Evolutionary conservation across 192 early-diverging fungal species (phyloP), one percentile per base, ranked within the genome.

Genomic region (Haplosporangium gracile): DNA sequence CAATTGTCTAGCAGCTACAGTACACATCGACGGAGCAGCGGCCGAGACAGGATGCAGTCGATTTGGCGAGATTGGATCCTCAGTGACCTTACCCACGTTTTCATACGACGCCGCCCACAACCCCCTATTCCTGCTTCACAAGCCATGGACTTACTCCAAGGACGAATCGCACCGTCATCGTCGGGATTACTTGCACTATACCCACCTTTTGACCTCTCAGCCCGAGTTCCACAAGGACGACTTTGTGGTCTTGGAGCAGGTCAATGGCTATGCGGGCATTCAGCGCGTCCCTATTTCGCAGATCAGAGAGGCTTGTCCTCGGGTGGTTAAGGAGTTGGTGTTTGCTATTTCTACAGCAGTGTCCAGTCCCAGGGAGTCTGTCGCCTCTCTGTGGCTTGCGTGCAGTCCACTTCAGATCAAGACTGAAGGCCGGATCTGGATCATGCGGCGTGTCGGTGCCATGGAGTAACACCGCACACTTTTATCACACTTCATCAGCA

Each of bases 41-140:
- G 96, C 96, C 20, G 97, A 97, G 92, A 97, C 95, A 40, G 97
- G 97, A 45, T 95, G 92, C 24, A 92, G 95, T 26, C 92, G 95
- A 47, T 98, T 98, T 78, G 95, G 95, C 0, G 95, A 91, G 65
- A 82, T 73, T 60, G 77, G 78, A 63, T 68, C 79, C 18, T 32
- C 24, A 20, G 29, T 16, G 10, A 71, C 71, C 16, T 45, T 65
- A 1, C 60, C 34, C 4, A 42, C 40, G 9, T 71, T 26, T 24
- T 20, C 42, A 53, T 32, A n/a, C 32, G 47, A 26, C 7, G 79
- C 36, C 18, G n/a, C 26, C 10, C 29, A 38, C 45, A 51, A 34
- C 20, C 26, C 24, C 10, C 68, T 68, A 24, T 36, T 49, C 8
- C 13, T n/a, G 20, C 57, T 82, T 6, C 65, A 85, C 1, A 13